Base-by-base conservation (phyloP, 371 early-diverging fungal genomes). In the Ecytonucleospora hepatopenaei region DNA sequence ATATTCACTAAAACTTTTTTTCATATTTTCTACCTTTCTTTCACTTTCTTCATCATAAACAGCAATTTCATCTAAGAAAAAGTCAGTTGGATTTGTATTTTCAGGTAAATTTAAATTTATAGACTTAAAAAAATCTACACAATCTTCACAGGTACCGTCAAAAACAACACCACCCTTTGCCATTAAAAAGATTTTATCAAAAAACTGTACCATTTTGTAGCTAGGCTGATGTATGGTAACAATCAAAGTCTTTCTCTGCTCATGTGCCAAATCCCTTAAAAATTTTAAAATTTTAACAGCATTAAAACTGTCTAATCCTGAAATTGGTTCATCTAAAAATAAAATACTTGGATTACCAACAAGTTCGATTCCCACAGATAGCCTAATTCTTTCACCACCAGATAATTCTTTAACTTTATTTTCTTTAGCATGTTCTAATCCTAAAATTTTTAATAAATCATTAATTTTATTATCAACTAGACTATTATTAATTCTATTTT, bases 201-300 rank as follows among this genome's bases (percentile, higher is more conserved):
- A 90, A 63, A 88, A 76, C 19, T 85, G 81, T 51, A 88, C 88
- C 54, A 92, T 89, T 64, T 92, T 88, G 12, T 86, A 85, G 15
- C 92, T 84, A 1, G 95, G 95, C 69, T 92, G 92, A 71, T 94
- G 92, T 33, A 92, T 90, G 12, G 89, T 89, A 71, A 88, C 87
- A 1, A 92, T 81, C 27, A 94, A 84, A 0, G 92, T 91, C 21
- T 89, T 85, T 48, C 87, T 86, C 65, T 86, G 85, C 26, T 83
- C 80, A n/a, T n/a, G n/a, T 26, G 84, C 82, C 0, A 93, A 73
- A 0, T 84, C 82, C 4, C 86, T 88, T 23, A 94, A 80, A 21
- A 86, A 84, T 47, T 87, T 84, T 35, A 94, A 84, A 1, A 96
- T 89, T 55, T 88, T 88, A 59, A 85, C 84, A 0, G 94, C 91